Base-by-base conservation (phyloP, 2,329 filamentous ascomycete species). In the Fonsecaea erecta region DNA sequence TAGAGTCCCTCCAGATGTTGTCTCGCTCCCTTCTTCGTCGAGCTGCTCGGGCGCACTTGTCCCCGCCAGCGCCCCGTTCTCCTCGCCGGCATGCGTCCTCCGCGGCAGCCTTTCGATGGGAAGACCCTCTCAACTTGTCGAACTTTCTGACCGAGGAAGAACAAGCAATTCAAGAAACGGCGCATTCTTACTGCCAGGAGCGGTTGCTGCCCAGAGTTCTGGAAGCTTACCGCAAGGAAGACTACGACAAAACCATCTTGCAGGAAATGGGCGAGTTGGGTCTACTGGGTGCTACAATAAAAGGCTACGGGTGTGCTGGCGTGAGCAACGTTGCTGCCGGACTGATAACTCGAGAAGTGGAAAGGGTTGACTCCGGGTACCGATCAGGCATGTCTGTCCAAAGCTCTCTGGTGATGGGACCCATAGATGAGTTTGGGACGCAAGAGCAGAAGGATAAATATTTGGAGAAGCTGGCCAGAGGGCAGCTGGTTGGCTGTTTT, bases 131-230 rank as follows among this genome's bases (percentile, higher is more conserved):
- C 64, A 85, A 84, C 28, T 84, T 89, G 37, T 88, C 87, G 73
- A 90, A 87, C 74, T 80, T 97, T 52, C 85, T 93, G 73, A 97
- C 93, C 0, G 91, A 96, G 70, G 95, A 99, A 66, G 95, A 99
- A 78, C 76, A 92, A 70, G 92, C 93, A 14, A 94, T 99, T 71
- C 85, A 90, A 48, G 92, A 97, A 73, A 96, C 92, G 5, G 94
- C 94, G 35, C 91, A 96, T 78, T 86, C 91, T 67, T 99, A 98
- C 75, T 98, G 93, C 76, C 94, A 98, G 78, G 93, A 98, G 76
- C 86, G 87, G 66, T 83, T 99, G 80, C 82, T 91, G 48, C 95
- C 95, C 57, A 85, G 94, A 69, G 90, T 99, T 57, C 83, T 97
- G 65, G 92, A 94, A 79, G 90, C 91, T 65, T 96, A 93, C 79